phyloP scores from a whole-genome alignment of 371 early-diverging fungal species.

The Fennellomyces sp. region DNA sequence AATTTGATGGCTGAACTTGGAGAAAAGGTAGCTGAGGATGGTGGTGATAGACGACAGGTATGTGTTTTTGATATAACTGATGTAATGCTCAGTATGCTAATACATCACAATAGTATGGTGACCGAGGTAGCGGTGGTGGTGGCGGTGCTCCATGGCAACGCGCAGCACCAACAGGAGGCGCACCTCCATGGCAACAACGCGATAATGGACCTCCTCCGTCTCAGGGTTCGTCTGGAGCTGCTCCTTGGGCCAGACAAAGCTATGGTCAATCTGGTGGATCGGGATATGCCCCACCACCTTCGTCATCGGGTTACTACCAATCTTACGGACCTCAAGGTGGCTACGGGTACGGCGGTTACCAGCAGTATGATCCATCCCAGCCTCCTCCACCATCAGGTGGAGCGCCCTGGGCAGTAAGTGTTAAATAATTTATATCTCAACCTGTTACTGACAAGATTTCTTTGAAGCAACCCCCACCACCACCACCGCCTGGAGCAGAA shows the following conservation, averaged over 20 bases:
- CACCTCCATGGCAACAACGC: constrained; percentile 43
- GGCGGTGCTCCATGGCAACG: constrained; percentile 62
- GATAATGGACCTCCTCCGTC: constrained; percentile 18
- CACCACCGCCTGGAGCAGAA: constrained; percentile 13
- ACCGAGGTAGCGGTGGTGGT: not conserved
- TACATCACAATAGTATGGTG: constrained; percentile 17
- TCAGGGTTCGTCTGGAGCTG: constrained; percentile 17
- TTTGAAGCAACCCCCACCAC: constrained; percentile 16
- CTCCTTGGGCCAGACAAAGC: constrained; percentile 35
- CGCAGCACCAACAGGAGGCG: constrained; percentile 26
- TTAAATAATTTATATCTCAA: not conserved
- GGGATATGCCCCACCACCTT: constrained; percentile 15
- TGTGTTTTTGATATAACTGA: constrained; percentile 1
- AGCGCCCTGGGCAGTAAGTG: constrained; percentile 23
- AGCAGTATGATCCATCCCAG: constrained; percentile 25
- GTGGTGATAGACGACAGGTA: constrained; percentile 34
- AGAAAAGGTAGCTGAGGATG: constrained; percentile 59
- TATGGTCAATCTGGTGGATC: constrained; percentile 20
- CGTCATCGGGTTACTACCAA: constrained; percentile 16
- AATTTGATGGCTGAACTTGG: constrained; percentile 91
- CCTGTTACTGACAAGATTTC: not conserved
- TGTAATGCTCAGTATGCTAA: constrained; percentile 20
- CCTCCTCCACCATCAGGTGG: constrained; percentile 34
- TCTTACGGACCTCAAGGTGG: constrained; percentile 24
- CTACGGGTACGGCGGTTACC: constrained; percentile 26